Base-by-base conservation (phyloP, 306 rosid species). In the Purshia tridentata region DNA sequence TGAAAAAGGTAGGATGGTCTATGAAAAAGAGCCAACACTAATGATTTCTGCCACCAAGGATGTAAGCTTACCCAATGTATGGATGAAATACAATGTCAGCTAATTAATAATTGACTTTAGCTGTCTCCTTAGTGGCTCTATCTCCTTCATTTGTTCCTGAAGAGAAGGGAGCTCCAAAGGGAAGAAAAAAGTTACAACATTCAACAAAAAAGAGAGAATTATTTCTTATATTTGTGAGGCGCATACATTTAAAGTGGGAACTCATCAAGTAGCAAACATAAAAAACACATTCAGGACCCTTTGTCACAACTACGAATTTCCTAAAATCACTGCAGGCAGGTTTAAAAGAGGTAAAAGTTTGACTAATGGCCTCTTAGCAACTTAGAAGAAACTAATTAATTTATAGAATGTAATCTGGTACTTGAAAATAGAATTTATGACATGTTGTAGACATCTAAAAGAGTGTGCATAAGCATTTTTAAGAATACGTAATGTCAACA, bases 91-190 rank as follows among this genome's bases (percentile, higher is more conserved):
- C 35, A 8, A 68, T 9, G 47, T 49, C 14, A 44, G 51, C 46
- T 18, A 54, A 60, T 55, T 29, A 45, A 55, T 0, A 45, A 2
- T 56, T 14, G 29, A 6, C 20, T 42, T 41, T 54, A 44, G 52
- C 18, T 5, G 6, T 20, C 46, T 16, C 66, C 63, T 12, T 55
- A 29, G 1, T 9, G 0, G 13, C 42, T 18, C 12, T 20, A 61
- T 42, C 56, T 69, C 76, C 76, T 22, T 8, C 5, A 6, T 42
- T 60, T 77, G 71, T 60, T 20, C 20, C 71, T 77, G 42, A 35
- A 22, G 56, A 51, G 14, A 59, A 46, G 59, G 60, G 58, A 13
- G 62, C n/a, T n/a, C 39, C 47, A 10, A 13, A 11, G 16, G 19
- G 46, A 12, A 60, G 49, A 62, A 52, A n/a, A 69, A 52, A 37